phyloP scores from a whole-genome alignment of 352 stramenopile genomes.

The Phytophthora cryptogea region DNA sequence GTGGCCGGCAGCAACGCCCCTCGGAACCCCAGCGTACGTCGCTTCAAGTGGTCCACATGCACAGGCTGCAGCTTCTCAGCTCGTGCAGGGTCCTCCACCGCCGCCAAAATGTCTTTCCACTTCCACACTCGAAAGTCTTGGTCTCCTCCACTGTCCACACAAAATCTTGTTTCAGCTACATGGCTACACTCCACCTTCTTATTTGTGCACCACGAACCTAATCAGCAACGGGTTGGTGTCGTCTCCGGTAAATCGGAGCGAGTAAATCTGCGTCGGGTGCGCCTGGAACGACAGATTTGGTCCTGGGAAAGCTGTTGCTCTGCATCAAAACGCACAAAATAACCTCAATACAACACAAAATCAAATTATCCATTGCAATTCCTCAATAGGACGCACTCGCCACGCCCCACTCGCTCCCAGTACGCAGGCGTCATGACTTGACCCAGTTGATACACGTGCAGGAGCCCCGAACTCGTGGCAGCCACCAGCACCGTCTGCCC shows the following conservation, averaged over 20 bases:
- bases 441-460: constrained; percentile 64
- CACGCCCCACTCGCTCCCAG: constrained; percentile 49
- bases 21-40: constrained; percentile 59
- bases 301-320: constrained; percentile 42
- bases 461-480: constrained; percentile 60
- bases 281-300: constrained; percentile 68
- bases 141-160: constrained; percentile 57
- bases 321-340: constrained; percentile 22
- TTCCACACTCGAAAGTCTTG: constrained; percentile 79
- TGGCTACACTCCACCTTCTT: neutral
- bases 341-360: constrained; percentile 13
- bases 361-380: neutral
- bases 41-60: constrained; percentile 58
- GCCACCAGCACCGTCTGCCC: constrained; percentile 59
- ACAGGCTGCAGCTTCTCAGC: constrained; percentile 38
- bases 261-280: constrained; percentile 77
- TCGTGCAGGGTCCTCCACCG: constrained; percentile 32
- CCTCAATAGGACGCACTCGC: constrained; percentile 32
- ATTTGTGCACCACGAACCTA: constrained; percentile 39
- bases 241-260: constrained; percentile 68
- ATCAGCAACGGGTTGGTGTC: constrained; percentile 56
- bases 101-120: constrained; percentile 67
- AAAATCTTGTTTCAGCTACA: constrained; percentile 10
- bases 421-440: constrained; percentile 49
- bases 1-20: constrained; percentile 59